Evolutionary conservation across 1,284 basidiomycete genomes (phyloP), one percentile per base, ranked within the genome.

Genomic region (Microbotryomycetes sp.): DNA sequence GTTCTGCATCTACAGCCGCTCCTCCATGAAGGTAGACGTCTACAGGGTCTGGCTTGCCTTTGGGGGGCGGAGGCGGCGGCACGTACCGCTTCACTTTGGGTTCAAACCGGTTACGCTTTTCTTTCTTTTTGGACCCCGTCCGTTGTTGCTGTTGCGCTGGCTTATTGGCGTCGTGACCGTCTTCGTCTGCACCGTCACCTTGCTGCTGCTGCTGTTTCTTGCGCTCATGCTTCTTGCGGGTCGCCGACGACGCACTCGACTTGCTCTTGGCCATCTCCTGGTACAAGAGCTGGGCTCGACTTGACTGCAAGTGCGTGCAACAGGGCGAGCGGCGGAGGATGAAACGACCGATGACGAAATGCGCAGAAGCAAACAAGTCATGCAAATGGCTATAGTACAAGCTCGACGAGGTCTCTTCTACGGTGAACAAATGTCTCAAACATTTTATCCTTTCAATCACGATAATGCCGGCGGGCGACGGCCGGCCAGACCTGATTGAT

Each of bases 21-120:
- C 13, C 85, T 81, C 13, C 83, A 51, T 72, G 55, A n/a, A 73
- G 69, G 24, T 86, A 85, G 0, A 86, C 84, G 73, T 98, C 94
- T 54, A 98, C 81, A 5, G 96, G 96, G 79, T 97, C 92, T 16
- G 85, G 88, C 56, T 86, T 83, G 0, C 86, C 82, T 21, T 91
- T 88, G 0, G 85, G 83, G 29, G 92, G 92, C 67, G 92, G 93
- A 0, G 84, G 81, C 0, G 91, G 92, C 1, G 88, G 86, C 53
- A 92, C 86, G 75, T 89, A 96, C 46, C 82, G 80, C 75, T 91
- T 91, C 71, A 83, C 82, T 60, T 81, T 79, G 15, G 85, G 85
- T 65, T 70, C 64, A 26, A 65, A 62, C 21, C 64, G 68, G 24
- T 69, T 65, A 52, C 72, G 69, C 50, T 85, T 67, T 52, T 70